These are phyloP conservation scores for Talaromyces sp. DNA, from an alignment of 2,329 filamentous ascomycete genomes.

Conservation along the genomic window DNA sequence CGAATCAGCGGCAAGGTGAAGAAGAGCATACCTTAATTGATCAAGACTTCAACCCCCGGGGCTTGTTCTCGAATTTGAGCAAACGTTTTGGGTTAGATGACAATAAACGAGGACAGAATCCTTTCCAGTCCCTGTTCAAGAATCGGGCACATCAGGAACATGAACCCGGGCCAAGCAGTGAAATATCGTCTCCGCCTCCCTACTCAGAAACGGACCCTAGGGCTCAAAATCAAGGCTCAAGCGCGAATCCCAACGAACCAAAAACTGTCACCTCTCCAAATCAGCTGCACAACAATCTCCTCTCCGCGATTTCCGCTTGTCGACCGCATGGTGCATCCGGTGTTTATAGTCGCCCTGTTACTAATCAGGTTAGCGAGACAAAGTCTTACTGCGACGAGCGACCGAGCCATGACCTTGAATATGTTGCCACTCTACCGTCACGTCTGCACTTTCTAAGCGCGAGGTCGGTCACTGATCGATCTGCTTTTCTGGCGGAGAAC, in stretches of 20 bases:
- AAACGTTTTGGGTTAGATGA: constrained; percentile 66
- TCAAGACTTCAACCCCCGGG: constrained; percentile 49
- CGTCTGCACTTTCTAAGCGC: constrained; percentile 73
- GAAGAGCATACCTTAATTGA: constrained; percentile 26
- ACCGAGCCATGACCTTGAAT: constrained; percentile 69
- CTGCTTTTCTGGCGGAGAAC: constrained; percentile 62
- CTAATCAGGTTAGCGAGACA: constrained; percentile 74
- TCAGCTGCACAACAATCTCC: constrained; percentile 53
- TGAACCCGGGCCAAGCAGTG: constrained; percentile 18
- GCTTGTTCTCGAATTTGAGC: constrained; percentile 67
- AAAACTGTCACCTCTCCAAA: constrained; percentile 39
- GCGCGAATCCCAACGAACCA: constrained; percentile 33
- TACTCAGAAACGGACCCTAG: constrained; percentile 40
- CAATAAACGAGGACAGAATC: constrained; percentile 18
- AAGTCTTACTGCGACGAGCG: constrained; percentile 81
- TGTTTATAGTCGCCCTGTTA: constrained; percentile 71
- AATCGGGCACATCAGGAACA: constrained; percentile 28
- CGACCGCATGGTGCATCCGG: constrained; percentile 71
- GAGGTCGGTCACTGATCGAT: constrained; percentile 53
- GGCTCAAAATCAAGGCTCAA: constrained; percentile 11
- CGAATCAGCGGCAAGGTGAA: constrained; percentile 37
- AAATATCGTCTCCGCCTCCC: constrained; percentile 39
- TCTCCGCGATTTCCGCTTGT: constrained; percentile 75
- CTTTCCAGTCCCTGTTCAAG: constrained; percentile 33
- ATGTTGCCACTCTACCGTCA: constrained; percentile 67